Conservation (phyloP, 2,329 filamentous ascomycete genomes). For the Pyricularia grisea region DNA sequence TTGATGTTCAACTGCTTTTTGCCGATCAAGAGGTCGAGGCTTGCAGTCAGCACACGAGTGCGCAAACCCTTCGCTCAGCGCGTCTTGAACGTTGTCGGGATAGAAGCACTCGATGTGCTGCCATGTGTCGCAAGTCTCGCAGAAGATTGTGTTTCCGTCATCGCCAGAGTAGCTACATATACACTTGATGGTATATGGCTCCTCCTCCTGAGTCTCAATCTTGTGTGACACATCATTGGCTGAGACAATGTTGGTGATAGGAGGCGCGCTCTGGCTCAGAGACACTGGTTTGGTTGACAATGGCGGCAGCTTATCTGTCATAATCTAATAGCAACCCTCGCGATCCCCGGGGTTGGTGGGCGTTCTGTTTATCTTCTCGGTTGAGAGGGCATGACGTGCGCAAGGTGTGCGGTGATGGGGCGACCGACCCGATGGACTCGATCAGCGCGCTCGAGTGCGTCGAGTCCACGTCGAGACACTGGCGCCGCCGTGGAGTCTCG, state of each 20-base stretch:
- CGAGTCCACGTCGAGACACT: background rate
- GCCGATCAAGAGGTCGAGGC: conserved; percentile 63
- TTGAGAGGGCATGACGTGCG: conserved; percentile 52
- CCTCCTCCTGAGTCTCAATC: conserved; percentile 57
- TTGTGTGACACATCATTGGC: conserved; percentile 33
- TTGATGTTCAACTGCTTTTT: conserved; percentile 67
- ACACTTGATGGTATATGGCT: conserved; percentile 94
- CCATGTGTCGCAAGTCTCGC: conserved; percentile 93
- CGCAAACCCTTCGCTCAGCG: conserved; percentile 60
- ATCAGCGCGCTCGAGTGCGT: background rate
- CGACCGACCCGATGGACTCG: conserved; percentile 1
- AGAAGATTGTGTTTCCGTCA: conserved; percentile 95
- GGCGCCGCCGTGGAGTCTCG: background rate
- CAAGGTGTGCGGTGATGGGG: conserved; percentile 24
- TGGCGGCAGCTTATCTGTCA: conserved; percentile 49
- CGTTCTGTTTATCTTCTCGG: conserved; percentile 43
- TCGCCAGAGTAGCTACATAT: conserved; percentile 91
- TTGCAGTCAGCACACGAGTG: conserved; percentile 89
- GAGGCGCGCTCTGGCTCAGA: conserved; percentile 40
- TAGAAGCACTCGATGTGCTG: conserved; percentile 98
- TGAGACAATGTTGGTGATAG: conserved; percentile 26
- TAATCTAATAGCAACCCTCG: conserved; percentile 44
- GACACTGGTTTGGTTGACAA: conserved; percentile 46
- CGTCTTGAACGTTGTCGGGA: conserved; percentile 59
- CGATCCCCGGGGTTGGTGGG: conserved; percentile 24